Conservation (phyloP, 495 filamentous ascomycete genomes). For the Neurospora hispaniola region DNA sequence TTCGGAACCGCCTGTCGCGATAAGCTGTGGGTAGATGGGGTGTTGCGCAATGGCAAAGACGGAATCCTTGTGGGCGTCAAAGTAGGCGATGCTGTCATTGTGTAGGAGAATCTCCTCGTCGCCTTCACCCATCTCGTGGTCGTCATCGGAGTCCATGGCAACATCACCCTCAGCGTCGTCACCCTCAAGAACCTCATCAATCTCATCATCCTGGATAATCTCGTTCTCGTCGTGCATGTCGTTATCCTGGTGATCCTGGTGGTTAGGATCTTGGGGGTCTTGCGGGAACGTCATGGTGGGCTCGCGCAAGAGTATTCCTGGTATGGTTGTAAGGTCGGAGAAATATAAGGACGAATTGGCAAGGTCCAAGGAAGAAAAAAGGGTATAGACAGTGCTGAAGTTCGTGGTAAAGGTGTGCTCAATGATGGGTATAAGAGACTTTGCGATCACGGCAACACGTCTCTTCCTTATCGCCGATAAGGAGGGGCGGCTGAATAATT, state of each 20-base stretch:
- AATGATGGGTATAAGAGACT: neutral
- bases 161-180: constrained; percentile 57
- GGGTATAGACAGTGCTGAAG: neutral
- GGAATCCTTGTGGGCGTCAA: constrained; percentile 76
- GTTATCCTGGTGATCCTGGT: constrained; percentile 36
- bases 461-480: neutral
- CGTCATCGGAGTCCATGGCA: constrained; percentile 56
- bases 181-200: constrained; percentile 48
- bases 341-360: neutral
- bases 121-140: constrained; percentile 44
- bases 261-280: constrained; percentile 28
- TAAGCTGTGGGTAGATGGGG: constrained; percentile 61
- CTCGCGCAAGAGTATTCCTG: neutral
- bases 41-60: constrained; percentile 93
- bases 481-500: neutral
- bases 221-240: constrained; percentile 63
- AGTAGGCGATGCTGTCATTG: constrained; percentile 88
- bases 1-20: constrained; percentile 79
- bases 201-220: neutral
- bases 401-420: neutral
- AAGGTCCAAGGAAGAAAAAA: neutral
- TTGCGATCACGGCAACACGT: neutral
- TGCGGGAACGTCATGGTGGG: constrained; percentile 34
- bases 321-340: neutral
- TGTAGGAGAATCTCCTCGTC: constrained; percentile 66